These are phyloP conservation scores for Halenospora varia DNA, from an alignment of 495 filamentous ascomycete genomes.

Conservation along the genomic window DNA sequence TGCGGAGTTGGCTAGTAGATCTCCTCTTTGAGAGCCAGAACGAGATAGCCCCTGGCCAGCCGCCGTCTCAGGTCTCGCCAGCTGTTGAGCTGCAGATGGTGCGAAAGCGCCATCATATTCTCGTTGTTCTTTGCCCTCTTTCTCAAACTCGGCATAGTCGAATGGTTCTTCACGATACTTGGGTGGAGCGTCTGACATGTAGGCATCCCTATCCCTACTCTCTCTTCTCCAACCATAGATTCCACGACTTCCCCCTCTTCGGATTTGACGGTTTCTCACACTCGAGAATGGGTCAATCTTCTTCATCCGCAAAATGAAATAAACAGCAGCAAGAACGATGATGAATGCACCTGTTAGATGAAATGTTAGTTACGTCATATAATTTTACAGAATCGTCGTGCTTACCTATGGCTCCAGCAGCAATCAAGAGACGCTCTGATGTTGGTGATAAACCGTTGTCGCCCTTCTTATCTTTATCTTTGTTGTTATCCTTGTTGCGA, in stretches of 20 bases:
- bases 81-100: background rate
- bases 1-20: conserved; percentile 6
- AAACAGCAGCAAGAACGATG: conserved; percentile 16
- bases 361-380: conserved; percentile 4
- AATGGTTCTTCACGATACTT: conserved; percentile 4
- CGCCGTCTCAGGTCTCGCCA: conserved; percentile 11
- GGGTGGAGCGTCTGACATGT: conserved; percentile 17
- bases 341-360: conserved; percentile 21
- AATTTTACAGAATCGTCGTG: no score
- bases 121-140: conserved; percentile 4
- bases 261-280: conserved; percentile 6
- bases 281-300: conserved; percentile 9
- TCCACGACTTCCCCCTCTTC: conserved; percentile 11
- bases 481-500: background rate
- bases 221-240: conserved; percentile 20
- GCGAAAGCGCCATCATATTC: conserved; percentile 5
- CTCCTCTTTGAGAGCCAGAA: conserved; percentile 7
- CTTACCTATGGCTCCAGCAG: conserved; percentile 47
- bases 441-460: conserved; percentile 17
- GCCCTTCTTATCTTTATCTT: background rate
- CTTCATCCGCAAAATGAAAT: conserved; percentile 13
- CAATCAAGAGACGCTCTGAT: conserved; percentile 41
- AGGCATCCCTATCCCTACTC: no score
- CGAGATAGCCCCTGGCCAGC: conserved; percentile 1
- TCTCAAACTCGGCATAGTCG: conserved; percentile 7